Evolutionary conservation across 2,329 filamentous ascomycete species (phyloP), one percentile per base, ranked within the genome.

Genomic region (Parastagonospora avenae): DNA sequence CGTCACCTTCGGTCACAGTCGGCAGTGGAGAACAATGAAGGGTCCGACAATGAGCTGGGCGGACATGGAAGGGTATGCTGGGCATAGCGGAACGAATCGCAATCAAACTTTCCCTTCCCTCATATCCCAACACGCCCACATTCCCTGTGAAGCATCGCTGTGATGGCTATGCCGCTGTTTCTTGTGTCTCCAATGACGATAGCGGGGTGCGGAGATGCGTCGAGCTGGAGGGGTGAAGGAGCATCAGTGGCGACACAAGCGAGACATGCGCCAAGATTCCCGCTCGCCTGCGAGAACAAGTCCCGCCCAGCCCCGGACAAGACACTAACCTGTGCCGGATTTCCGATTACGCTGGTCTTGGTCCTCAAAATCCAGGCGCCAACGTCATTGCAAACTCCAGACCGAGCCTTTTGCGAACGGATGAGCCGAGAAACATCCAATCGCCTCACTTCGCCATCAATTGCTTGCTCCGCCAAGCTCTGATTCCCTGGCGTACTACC

Each of bases 1-100:
- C 61, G 64, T 66, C 66, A 68, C 58, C 40, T 42, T 55, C 52
- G 54, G 55, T 60, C 57, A 62, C 54, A 47, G 50, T 60, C 59
- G 58, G 59, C 54, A 48, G 24, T 55, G 16, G 30, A 42, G 35
- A 47, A 57, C 46, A 57, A 61, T 46, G 46, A 46, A 49, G 57
- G 50, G 47, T 38, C 46, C 49, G 29, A 36, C 39, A n/a, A 37
- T 47, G 42, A 42, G 47, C 56, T 32, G 49, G 53, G 52, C 50
- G 50, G 48, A 33, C 36, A 40, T 46, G 35, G 27, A 32, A 35
- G 41, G 29, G 33, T 32, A 27, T 28, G 35, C 32, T 50, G 46
- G 39, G 35, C 39, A 40, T 30, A 29, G 39, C 47, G 48, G 52
- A 60, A 42, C 39, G 47, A 41, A 39, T 52, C 42, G 14, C 36